Evolutionary conservation across 2,329 filamentous ascomycete species (phyloP), one percentile per base, ranked within the genome.

Genomic region (Phyllosticta citribraziliensis): DNA sequence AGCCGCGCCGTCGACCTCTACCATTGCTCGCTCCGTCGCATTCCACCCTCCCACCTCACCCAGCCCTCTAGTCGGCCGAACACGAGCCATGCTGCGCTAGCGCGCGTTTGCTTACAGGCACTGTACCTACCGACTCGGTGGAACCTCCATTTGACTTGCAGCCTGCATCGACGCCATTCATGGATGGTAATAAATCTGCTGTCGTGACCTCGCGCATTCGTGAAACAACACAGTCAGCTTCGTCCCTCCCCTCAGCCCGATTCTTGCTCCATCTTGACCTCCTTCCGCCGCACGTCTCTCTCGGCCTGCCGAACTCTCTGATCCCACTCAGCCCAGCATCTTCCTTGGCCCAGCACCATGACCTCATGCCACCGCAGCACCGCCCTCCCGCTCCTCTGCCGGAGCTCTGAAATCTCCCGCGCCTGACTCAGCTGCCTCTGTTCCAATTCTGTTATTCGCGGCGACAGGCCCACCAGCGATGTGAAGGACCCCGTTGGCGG

Each of bases 281-380:
- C 88, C 57, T 78, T 78, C 68, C 88, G 81, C 70, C 84, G 80
- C 2, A 93, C 78, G 9, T 78, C 78, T 60, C 83, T 80, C 74
- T 94, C 89, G 8, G 84, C 81, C 63, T 79, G 77, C 72, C 83
- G 82, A 12, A 92, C 73, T 56, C 88, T 79, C 35, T 82, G 80
- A 73, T 95, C 88, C 69, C 87, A 84, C 57, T 87, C 84, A 22
- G 87, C 87, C 76, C 91, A 86, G 62, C 82, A 82, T 66, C 85
- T 82, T 0, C 87, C 87, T 66, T 84, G 84, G 11, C 82, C 81
- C 55, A 96, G 76, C 52, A 94, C 79, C 3, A 85, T 84, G 24
- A 83, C 77, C 70, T 91, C 86, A 73, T 93, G 91, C 87, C 90
- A 95, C 40, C 64, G 72, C 72, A 74, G 72, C 60, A 78, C 72